These are phyloP conservation scores for Tetrahymena elliotti DNA, from an alignment of 73 alveolate species.

Conservation along the genomic window DNA sequence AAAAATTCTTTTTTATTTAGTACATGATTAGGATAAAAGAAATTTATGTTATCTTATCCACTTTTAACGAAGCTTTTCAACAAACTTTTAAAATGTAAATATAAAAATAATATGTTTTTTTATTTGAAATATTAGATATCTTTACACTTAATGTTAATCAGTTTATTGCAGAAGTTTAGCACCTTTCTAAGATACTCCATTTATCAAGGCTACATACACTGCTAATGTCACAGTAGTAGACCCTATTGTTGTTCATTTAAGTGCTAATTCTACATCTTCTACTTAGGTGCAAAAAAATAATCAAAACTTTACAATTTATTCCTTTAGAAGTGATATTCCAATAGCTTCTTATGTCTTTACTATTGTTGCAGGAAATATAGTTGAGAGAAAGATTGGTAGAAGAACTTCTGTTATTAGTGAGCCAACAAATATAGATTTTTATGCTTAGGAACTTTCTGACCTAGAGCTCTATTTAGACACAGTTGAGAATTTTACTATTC, in stretches of 20 bases:
- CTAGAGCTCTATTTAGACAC: slow-evolving; percentile 45
- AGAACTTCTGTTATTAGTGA: slow-evolving; percentile 62
- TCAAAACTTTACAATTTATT: slow-evolving; percentile 38
- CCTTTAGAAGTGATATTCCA: slow-evolving; percentile 41
- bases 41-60: not conserved
- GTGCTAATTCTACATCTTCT: slow-evolving; percentile 23
- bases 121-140: no score
- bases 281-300: not conserved
- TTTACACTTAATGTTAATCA: slow-evolving; percentile 85
- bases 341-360: slow-evolving; percentile 69
- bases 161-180: slow-evolving; percentile 77
- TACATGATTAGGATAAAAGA: not conserved
- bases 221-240: slow-evolving; percentile 43
- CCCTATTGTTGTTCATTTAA: slow-evolving; percentile 46
- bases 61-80: not conserved
- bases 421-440: slow-evolving; percentile 40
- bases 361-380: slow-evolving; percentile 69
- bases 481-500: slow-evolving; percentile 52
- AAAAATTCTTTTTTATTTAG: not conserved
- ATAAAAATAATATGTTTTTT: no score
- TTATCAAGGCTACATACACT: slow-evolving; percentile 67
- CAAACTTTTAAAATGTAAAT: not conserved
- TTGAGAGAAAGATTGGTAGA: slow-evolving; percentile 28
- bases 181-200: slow-evolving; percentile 87
- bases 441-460: slow-evolving; percentile 43